These are phyloP conservation scores for Cryptococcus floricola DNA, from an alignment of 1,284 basidiomycete species.

Conservation along the genomic window DNA sequence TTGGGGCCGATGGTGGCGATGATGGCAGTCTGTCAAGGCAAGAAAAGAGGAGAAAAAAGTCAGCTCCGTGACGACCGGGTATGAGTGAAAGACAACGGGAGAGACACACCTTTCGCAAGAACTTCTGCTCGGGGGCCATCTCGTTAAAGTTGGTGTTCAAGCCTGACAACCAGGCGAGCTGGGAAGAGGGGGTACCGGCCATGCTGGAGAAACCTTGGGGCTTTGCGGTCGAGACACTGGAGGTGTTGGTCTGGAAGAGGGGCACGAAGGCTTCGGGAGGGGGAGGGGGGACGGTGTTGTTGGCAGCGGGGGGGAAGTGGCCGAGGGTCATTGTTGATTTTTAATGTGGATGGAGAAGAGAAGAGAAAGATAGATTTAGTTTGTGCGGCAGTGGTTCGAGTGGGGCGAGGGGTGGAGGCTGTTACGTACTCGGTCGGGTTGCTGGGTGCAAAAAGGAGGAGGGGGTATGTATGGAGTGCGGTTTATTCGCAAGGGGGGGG, in stretches of 20 bases:
- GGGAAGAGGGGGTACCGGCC: conserved; percentile 53
- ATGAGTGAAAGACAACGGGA: conserved; percentile 8
- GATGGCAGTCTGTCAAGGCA: conserved; percentile 71
- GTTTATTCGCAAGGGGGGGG: conserved; percentile 2
- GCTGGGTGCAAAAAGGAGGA: neutral
- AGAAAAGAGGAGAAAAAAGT: neutral
- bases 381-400: too few species aligned
- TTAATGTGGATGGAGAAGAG: neutral
- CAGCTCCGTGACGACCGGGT: neutral
- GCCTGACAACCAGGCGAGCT: conserved; percentile 85
- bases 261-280: neutral
- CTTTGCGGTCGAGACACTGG: neutral
- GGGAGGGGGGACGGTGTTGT: neutral
- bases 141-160: conserved; percentile 68
- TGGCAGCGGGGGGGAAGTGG: neutral
- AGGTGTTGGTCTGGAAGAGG: neutral
- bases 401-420: neutral
- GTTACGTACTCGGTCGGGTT: neutral
- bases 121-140: conserved; percentile 70
- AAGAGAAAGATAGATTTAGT: too few species aligned
- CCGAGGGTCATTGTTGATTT: conserved; percentile 2
- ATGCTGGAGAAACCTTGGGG: conserved; percentile 6
- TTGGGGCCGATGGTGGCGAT: conserved; percentile 97
- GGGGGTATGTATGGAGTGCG: neutral
- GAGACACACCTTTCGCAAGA: conserved; percentile 72